These are phyloP conservation scores for Odontarrhena argentea DNA, from an alignment of 345 rosid species.

Conservation along the genomic window DNA sequence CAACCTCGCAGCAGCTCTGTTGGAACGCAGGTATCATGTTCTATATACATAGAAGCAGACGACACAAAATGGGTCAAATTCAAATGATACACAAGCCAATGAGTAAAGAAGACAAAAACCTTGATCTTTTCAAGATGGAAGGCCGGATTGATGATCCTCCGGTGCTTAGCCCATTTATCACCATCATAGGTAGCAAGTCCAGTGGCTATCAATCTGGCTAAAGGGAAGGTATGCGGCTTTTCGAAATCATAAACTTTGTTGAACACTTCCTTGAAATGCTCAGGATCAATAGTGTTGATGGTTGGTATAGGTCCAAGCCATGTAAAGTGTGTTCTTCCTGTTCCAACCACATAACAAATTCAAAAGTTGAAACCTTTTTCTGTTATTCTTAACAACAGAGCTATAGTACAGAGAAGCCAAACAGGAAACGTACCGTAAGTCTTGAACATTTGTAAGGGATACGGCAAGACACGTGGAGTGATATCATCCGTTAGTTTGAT, in stretches of 20 bases:
- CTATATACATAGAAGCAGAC: conserved; percentile 3
- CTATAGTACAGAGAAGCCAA: neutral
- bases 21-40: conserved; percentile 37
- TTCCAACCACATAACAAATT: conserved; percentile 4
- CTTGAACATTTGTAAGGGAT: neutral
- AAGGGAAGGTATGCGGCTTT: conserved; percentile 30
- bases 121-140: conserved; percentile 44
- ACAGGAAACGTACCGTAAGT: conserved; percentile 15
- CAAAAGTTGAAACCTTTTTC: neutral
- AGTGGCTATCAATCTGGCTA: conserved; percentile 18
- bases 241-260: conserved; percentile 41
- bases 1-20: conserved; percentile 33
- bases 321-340: conserved; percentile 46
- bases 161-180: conserved; percentile 43
- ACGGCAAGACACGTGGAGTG: conserved; percentile 22
- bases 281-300: conserved; percentile 45
- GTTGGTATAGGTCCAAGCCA: conserved; percentile 55
- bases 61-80: neutral
- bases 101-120: conserved; percentile 17
- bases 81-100: neutral
- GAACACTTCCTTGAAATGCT: conserved; percentile 44
- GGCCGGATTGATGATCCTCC: conserved; percentile 47
- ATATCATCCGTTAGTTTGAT: conserved; percentile 18
- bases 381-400: neutral
- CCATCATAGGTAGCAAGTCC: conserved; percentile 41